Evolutionary conservation across 2,329 filamentous ascomycete species (phyloP).

Genomic region (Phaeosphaeria sp.): DNA sequence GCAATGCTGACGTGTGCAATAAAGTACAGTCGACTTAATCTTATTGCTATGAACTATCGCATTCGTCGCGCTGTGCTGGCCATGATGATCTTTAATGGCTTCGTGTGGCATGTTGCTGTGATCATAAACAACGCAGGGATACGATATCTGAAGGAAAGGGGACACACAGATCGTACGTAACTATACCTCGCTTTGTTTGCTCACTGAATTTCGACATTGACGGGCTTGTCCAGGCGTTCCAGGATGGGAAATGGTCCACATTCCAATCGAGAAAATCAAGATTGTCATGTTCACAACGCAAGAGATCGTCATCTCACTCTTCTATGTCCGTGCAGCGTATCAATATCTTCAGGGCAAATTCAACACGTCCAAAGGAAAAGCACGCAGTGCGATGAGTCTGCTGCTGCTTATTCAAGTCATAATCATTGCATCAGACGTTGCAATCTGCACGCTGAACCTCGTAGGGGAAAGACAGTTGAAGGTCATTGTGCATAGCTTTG

Average conservation of each 20-base stretch:
- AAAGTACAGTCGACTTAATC: slow-evolving; percentile 62
- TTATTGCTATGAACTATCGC: slow-evolving; percentile 58
- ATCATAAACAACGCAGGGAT: slow-evolving; percentile 42
- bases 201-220: background rate
- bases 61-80: slow-evolving; percentile 55
- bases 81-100: slow-evolving; percentile 61
- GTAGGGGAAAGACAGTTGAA: slow-evolving; percentile 8
- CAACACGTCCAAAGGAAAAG: background rate
- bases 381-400: slow-evolving; percentile 9
- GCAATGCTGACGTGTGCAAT: background rate
- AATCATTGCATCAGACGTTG: slow-evolving; percentile 12
- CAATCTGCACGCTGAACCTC: slow-evolving; percentile 13
- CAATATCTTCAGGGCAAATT: slow-evolving; percentile 49
- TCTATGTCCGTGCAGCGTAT: slow-evolving; percentile 57
- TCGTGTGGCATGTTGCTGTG: slow-evolving; percentile 60
- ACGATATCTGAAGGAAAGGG: background rate
- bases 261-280: slow-evolving; percentile 34
- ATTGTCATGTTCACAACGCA: slow-evolving; percentile 46
- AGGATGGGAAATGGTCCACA: slow-evolving; percentile 3
- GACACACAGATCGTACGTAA: background rate
- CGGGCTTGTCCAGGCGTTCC: background rate
- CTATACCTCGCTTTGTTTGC: background rate
- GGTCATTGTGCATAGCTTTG: slow-evolving; percentile 40
- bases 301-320: slow-evolving; percentile 35
- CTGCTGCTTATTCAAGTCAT: slow-evolving; percentile 16